Percentiles rank a stretch among this genome's conserved stretches.
Conservation (phyloP, 352 stramenopile genomes). For the Phytopythium helicoides region DNA sequence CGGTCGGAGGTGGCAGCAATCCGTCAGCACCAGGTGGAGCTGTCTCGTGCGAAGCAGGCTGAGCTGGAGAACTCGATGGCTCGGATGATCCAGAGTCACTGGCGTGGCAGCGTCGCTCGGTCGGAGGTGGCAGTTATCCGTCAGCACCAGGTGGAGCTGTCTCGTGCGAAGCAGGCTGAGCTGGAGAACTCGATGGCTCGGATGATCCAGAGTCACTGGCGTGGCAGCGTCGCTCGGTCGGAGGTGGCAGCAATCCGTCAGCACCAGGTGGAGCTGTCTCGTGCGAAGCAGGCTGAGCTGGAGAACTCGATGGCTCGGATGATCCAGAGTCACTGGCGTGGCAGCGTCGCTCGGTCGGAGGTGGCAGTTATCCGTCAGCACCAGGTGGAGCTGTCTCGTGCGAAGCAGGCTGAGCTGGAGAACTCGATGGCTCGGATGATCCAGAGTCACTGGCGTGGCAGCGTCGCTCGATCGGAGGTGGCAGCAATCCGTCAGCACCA, state of each 20-base stretch:
- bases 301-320: conserved; percentile 9
- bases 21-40: conserved; percentile 11
- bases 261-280: too few species aligned
- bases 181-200: conserved; percentile 5
- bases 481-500: too few species aligned
- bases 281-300: too few species aligned
- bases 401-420: background rate
- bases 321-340: conserved; percentile 13
- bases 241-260: too few species aligned
- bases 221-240: too few species aligned
- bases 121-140: conserved; percentile 6
- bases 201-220: conserved; percentile 7
- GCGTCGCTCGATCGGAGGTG: too few species aligned
- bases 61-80: conserved; percentile 11
- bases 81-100: conserved; percentile 26
- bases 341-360: conserved; percentile 2
- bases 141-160: background rate
- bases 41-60: conserved; percentile 3
- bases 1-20: conserved; percentile 9
- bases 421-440: background rate
- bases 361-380: conserved; percentile 2
- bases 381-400: too few species aligned
- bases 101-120: conserved; percentile 14
- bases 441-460: conserved; percentile 7
- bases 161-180: background rate